Evolutionary conservation across 192 early-diverging fungal genomes (phyloP).

Genomic region (Podila verticillata): DNA sequence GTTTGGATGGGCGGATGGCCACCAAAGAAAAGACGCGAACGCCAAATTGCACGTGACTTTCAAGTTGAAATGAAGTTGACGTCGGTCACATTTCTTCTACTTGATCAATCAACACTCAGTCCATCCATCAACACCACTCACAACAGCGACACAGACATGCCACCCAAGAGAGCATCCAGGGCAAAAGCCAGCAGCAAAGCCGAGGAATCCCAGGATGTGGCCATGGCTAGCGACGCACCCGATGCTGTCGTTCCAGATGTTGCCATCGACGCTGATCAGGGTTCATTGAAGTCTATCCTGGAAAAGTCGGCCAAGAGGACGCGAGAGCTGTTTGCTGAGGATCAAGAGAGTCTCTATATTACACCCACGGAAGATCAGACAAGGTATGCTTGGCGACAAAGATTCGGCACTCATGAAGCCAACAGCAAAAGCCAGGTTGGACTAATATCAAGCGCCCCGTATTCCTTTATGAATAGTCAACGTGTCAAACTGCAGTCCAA

Average conservation of each 20-base stretch:
- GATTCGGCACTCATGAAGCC: too few relatives aligned
- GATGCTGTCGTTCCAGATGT: slow-evolving; percentile 17
- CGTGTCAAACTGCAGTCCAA: slow-evolving; percentile 76
- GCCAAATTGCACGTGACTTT: neutral
- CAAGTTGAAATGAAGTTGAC: neutral
- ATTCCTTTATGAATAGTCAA: slow-evolving; percentile 52
- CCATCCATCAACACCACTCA: neutral
- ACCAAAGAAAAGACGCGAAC: neutral
- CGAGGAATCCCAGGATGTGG: slow-evolving; percentile 26
- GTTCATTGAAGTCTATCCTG: slow-evolving; percentile 19
- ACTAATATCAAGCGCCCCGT: neutral
- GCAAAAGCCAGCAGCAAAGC: slow-evolving; percentile 22
- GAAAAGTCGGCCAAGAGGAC: slow-evolving; percentile 35
- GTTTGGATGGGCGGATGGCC: neutral
- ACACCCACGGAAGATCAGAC: slow-evolving; percentile 24
- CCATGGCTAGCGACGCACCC: slow-evolving; percentile 16
- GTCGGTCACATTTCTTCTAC: neutral
- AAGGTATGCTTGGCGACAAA: slow-evolving; percentile 4
- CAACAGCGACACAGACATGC: slow-evolving; percentile 19
- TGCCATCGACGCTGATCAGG: slow-evolving; percentile 1
- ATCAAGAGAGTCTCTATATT: slow-evolving; percentile 23
- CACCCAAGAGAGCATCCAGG: slow-evolving; percentile 48
- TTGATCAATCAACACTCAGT: neutral
- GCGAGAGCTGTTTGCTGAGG: slow-evolving; percentile 41
- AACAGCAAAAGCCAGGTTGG: too few relatives aligned